Percentiles rank a stretch among this genome's conserved stretches.
Evolutionary conservation across 2,329 filamentous ascomycete species (phyloP).

Genomic region (Colletotrichum navitas): DNA sequence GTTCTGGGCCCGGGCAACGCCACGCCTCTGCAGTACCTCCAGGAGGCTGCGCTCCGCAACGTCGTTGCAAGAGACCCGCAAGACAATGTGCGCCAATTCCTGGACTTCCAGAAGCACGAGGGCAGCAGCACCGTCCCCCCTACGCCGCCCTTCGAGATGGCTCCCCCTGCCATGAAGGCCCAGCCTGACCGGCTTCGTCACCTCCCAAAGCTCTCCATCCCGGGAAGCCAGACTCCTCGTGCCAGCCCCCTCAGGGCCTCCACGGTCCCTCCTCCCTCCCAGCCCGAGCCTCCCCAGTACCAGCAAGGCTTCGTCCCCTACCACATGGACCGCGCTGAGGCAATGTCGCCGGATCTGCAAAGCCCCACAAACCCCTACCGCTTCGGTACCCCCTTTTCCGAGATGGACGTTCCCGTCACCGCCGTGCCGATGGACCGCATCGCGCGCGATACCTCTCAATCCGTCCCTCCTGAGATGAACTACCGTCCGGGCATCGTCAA

Average conservation of each 20-base stretch:
- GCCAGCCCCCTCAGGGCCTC: slow-evolving; percentile 48
- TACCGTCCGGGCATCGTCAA: slow-evolving; percentile 66
- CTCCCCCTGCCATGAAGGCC: slow-evolving; percentile 58
- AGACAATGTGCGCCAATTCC: slow-evolving; percentile 92
- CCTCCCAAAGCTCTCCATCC: slow-evolving; percentile 74
- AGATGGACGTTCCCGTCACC: slow-evolving; percentile 89
- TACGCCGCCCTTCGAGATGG: slow-evolving; percentile 77
- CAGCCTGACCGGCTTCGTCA: slow-evolving; percentile 68
- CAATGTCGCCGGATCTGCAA: slow-evolving; percentile 67
- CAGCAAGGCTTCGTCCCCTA: slow-evolving; percentile 60
- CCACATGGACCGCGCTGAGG: slow-evolving; percentile 64
- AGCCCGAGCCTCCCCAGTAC: slow-evolving; percentile 43
- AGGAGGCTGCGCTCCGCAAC: slow-evolving; percentile 78
- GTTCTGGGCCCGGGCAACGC: slow-evolving; percentile 78
- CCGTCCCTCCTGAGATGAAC: slow-evolving; percentile 93
- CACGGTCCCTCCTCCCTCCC: slow-evolving; percentile 48
- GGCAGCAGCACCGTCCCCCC: slow-evolving; percentile 71
- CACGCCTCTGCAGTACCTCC: slow-evolving; percentile 76
- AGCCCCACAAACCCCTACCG: slow-evolving; percentile 76
- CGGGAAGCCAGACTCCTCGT: slow-evolving; percentile 53
- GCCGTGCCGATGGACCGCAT: slow-evolving; percentile 78
- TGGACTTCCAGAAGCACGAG: slow-evolving; percentile 81
- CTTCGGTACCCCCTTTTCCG: slow-evolving; percentile 88
- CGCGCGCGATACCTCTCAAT: slow-evolving; percentile 84
- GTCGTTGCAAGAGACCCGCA: slow-evolving; percentile 83